Percentiles rank a stretch among this genome's conserved stretches.
These are phyloP conservation scores for Carex scoparia DNA, from an alignment of 176 grass and related monocot species.

Conservation along the genomic window DNA sequence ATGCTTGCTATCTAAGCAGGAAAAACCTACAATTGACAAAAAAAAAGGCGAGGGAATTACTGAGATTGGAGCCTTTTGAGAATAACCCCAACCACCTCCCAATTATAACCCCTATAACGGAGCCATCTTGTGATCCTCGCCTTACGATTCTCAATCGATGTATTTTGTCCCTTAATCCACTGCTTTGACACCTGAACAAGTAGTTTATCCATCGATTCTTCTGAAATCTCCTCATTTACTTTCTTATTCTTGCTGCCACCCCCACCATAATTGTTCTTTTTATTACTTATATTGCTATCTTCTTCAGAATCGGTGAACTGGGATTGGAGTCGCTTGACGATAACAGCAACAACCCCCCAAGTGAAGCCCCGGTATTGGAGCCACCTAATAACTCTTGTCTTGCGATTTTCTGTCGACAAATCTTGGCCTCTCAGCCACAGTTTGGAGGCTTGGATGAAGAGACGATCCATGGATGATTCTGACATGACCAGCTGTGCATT, in stretches of 20 bases:
- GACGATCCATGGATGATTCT: constrained; percentile 60
- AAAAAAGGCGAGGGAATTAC: background rate
- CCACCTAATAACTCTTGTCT: constrained; percentile 58
- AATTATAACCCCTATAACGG: constrained; percentile 11
- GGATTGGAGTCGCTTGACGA: constrained; percentile 56
- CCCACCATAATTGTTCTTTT: background rate
- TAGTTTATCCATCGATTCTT: constrained; percentile 19
- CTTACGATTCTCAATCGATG: constrained; percentile 6
- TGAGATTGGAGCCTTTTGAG: constrained; percentile 14
- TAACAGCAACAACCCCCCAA: constrained; percentile 54
- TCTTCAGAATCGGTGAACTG: constrained; percentile 23
- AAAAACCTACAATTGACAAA: background rate
- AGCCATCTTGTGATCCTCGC: constrained; percentile 20
- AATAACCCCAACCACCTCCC: constrained; percentile 14
- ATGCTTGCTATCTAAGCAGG: background rate
- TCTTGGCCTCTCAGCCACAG: constrained; percentile 58
- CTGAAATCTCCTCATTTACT: background rate
- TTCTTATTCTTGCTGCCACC: background rate
- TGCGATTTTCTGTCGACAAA: constrained; percentile 44
- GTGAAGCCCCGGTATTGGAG: constrained; percentile 84
- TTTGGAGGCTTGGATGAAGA: constrained; percentile 74
- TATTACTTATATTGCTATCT: background rate
- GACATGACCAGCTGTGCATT: constrained; percentile 47
- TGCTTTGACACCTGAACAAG: constrained; percentile 27
- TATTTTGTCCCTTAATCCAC: constrained; percentile 2